A percentile compares a stretch with the other conserved stretches of the same genome.
These are phyloP conservation scores for Eucalyptus marginata DNA, from an alignment of 345 rosid genomes.

Conservation along the genomic window DNA sequence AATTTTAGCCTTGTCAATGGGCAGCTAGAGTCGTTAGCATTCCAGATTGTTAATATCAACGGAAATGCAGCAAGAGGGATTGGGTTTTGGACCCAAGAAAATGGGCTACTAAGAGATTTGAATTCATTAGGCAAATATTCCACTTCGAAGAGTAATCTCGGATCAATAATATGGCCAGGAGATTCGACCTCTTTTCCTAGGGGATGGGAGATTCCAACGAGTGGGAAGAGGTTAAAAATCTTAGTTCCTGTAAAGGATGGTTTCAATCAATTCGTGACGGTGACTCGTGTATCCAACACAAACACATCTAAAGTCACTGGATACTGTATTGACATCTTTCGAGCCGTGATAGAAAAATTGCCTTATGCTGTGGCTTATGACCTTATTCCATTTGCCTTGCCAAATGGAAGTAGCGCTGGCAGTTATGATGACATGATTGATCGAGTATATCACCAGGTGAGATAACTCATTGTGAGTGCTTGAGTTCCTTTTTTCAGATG, in stretches of 20 bases:
- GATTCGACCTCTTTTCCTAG: neutral
- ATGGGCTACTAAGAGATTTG: neutral
- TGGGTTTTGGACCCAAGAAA: neutral
- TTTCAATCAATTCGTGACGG: neutral
- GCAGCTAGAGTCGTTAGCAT: neutral
- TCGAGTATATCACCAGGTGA: neutral
- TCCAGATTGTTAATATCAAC: neutral
- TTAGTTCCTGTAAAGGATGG: neutral
- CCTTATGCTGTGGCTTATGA: neutral
- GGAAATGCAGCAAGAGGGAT: neutral
- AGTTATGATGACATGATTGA: neutral
- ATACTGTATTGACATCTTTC: neutral
- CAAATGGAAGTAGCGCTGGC: neutral
- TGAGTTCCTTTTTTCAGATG: neutral
- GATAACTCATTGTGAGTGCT: neutral
- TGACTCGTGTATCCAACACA: neutral
- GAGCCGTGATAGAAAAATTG: neutral
- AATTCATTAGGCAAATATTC: neutral
- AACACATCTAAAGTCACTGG: neutral
- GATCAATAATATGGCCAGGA: neutral
- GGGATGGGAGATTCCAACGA: neutral
- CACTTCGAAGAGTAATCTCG: neutral
- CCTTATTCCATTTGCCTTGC: neutral
- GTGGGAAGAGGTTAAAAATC: neutral
- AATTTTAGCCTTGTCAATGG: neutral